Conservation (phyloP, 305 asterid species). For the Fraxinus sp. region DNA sequence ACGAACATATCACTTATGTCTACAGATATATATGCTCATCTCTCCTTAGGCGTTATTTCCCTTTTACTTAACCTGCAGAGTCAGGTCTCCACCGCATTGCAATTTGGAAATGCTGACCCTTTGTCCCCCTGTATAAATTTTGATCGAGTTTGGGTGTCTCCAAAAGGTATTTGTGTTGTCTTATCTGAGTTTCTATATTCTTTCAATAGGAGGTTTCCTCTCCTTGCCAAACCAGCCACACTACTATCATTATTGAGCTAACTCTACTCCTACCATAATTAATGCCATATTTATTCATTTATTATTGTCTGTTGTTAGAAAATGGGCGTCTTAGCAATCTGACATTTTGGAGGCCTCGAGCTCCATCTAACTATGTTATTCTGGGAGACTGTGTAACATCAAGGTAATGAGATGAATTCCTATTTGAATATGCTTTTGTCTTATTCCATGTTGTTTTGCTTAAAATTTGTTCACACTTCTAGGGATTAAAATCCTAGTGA, state of each 20-base stretch:
- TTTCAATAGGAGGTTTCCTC: not conserved
- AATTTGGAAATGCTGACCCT: constrained; percentile 89
- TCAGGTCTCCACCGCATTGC: constrained; percentile 85
- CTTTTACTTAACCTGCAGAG: constrained; percentile 87
- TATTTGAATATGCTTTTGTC: not conserved
- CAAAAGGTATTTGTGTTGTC: constrained; percentile 54
- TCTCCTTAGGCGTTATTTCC: constrained; percentile 85
- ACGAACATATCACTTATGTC: constrained; percentile 72
- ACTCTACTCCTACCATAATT: not conserved
- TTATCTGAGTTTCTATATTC: constrained; percentile 22
- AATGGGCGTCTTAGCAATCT: constrained; percentile 73
- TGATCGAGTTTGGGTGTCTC: constrained; percentile 92
- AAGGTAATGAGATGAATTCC: constrained; percentile 50
- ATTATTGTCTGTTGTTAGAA: constrained; percentile 50
- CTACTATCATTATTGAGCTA: not conserved
- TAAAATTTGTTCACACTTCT: constrained; percentile 15
- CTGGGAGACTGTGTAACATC: constrained; percentile 98
- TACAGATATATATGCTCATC: constrained; percentile 88
- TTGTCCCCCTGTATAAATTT: constrained; percentile 83
- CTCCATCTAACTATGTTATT: constrained; percentile 91
- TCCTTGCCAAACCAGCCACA: not conserved
- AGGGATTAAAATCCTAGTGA: constrained; percentile 1
- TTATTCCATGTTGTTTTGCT: not conserved
- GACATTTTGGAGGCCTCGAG: constrained; percentile 99
- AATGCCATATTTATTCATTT: constrained; percentile 15